phyloP scores from a whole-genome alignment of 2,329 filamentous ascomycete genomes.

The Aspergillus ochraceoroseus region DNA sequence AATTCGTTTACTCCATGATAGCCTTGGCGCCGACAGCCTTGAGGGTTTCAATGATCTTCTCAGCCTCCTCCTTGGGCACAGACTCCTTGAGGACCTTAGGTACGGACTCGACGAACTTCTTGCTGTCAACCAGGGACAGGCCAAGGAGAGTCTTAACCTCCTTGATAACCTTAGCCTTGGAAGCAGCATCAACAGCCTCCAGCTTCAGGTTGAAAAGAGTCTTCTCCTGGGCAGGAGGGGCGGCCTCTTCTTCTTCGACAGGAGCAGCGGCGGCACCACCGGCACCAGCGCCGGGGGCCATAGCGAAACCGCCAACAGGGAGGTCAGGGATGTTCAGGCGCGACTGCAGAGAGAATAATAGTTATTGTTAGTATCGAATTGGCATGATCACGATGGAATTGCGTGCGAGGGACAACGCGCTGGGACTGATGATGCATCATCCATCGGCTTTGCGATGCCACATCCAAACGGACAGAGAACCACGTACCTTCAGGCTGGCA shows the following conservation, averaged over 20 bases:
- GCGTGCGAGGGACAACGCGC: not conserved
- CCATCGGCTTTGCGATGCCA: no score
- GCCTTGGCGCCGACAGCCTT: constrained; percentile 89
- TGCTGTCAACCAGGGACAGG: constrained; percentile 94
- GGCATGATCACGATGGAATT: no score
- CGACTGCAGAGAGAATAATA: constrained; percentile 51
- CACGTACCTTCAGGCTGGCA: constrained; percentile 79
- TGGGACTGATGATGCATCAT: no score
- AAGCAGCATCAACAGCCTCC: constrained; percentile 73
- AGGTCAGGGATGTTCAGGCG: constrained; percentile 97
- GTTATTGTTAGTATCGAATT: constrained; percentile 1
- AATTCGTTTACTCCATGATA: constrained; percentile 86
- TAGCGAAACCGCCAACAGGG: constrained; percentile 85
- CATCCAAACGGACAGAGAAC: no score
- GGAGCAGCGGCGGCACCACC: constrained; percentile 57
- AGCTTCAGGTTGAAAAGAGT: constrained; percentile 97
- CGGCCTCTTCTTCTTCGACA: constrained; percentile 76
- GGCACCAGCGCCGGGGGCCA: constrained; percentile 57
- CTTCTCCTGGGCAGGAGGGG: constrained; percentile 84
- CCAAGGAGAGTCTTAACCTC: constrained; percentile 96
- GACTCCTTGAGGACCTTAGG: constrained; percentile 99
- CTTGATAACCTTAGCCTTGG: constrained; percentile 99
- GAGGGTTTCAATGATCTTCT: constrained; percentile 94
- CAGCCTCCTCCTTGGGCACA: constrained; percentile 95
- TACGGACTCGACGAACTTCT: constrained; percentile 99